phyloP scores from a whole-genome alignment of 306 rosid genomes.

The Dalbergia cochinchinensis region DNA sequence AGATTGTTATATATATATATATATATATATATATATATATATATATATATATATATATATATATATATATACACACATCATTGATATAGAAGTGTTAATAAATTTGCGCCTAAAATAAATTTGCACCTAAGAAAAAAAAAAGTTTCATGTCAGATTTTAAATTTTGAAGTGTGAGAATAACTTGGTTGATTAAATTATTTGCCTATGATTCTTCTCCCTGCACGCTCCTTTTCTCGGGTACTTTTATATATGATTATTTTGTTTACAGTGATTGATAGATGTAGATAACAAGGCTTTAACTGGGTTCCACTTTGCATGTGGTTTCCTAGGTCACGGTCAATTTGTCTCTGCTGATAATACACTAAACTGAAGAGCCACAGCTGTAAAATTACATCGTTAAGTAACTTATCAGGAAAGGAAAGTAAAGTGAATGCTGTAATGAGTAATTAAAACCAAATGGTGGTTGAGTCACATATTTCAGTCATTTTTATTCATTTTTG shows the following conservation, averaged over 20 bases:
- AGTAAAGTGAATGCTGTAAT: not conserved
- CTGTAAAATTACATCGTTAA: constrained; percentile 49
- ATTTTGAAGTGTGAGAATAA: not conserved
- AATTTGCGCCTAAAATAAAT: no score
- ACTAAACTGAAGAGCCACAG: constrained; percentile 42
- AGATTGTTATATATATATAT: no score
- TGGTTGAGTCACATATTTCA: constrained; percentile 38
- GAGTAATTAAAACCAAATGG: constrained; percentile 33
- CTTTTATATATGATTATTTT: constrained; percentile 25
- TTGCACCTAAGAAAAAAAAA: no score
- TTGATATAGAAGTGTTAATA: no score
- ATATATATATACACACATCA: no score
- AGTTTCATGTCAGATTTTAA: no score
- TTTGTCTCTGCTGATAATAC: constrained; percentile 41
- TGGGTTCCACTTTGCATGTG: constrained; percentile 57
- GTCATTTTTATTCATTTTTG: not conserved
- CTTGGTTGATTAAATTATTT: constrained; percentile 1
- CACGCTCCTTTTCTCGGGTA: not conserved
- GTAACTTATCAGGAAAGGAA: constrained; percentile 13
- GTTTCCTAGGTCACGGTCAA: constrained; percentile 48
- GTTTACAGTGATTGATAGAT: not conserved
- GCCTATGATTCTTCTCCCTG: not conserved
- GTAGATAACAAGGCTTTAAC: constrained; percentile 5
- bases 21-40: no score
- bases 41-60: no score